Conservation (phyloP, 176 grass and related monocot genomes). For the Juncus effusus region DNA sequence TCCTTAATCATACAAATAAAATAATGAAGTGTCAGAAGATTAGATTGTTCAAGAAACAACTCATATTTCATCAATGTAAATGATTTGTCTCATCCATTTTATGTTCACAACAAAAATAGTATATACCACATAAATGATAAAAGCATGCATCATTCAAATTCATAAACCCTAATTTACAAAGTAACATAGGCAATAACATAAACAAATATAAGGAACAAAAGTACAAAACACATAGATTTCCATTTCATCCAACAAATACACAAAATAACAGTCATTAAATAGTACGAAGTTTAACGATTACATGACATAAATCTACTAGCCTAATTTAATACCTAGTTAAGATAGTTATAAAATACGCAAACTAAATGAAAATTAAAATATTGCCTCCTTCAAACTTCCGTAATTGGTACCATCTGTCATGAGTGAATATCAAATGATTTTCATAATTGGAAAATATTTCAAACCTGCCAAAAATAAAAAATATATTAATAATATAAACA, state of each 20-base stretch:
- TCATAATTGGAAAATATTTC: neutral
- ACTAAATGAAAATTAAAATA: neutral
- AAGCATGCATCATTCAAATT: too few relatives aligned
- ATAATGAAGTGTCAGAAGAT: too few relatives aligned
- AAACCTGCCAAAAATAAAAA: constrained; percentile 2
- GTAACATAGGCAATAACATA: neutral
- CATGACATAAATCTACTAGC: constrained; percentile 17
- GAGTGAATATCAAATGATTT: too few relatives aligned
- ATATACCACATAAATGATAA: neutral
- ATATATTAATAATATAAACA: neutral
- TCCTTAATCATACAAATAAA: too few relatives aligned
- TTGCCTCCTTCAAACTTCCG: neutral
- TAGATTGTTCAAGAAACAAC: too few relatives aligned
- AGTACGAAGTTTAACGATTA: constrained; percentile 16
- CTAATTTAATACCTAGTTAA: constrained; percentile 28
- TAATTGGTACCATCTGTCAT: too few relatives aligned
- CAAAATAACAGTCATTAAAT: constrained; percentile 10
- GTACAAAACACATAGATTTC: too few relatives aligned
- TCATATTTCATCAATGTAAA: too few relatives aligned
- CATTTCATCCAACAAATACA: constrained; percentile 13
- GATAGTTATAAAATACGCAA: constrained; percentile 16
- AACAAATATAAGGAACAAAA: neutral
- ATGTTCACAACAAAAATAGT: neutral
- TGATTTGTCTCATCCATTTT: too few relatives aligned
- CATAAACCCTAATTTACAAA: too few relatives aligned